These are phyloP conservation scores for Fusarium dimerum DNA, from an alignment of 2,329 filamentous ascomycete genomes.

Conservation along the genomic window DNA sequence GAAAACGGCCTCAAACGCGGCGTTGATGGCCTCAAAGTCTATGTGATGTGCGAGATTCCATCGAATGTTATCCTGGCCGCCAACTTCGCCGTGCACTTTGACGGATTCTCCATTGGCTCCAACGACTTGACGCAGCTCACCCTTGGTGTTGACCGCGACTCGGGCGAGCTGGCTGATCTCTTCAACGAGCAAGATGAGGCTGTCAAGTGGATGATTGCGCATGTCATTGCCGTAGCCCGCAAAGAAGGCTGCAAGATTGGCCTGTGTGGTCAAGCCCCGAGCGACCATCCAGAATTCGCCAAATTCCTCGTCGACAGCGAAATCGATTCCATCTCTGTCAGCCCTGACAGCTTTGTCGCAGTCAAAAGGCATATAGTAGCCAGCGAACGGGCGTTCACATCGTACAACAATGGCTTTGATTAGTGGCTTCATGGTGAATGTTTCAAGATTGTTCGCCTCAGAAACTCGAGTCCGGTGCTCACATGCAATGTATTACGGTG, in stretches of 20 bases:
- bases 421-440: no score
- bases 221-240: conserved; percentile 33
- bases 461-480: no score
- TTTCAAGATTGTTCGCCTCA: no score
- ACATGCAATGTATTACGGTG: no score
- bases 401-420: no score
- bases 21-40: conserved; percentile 37
- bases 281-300: conserved; percentile 41
- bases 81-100: conserved; percentile 38
- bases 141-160: conserved; percentile 41
- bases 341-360: conserved; percentile 40
- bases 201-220: conserved; percentile 41
- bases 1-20: conserved; percentile 39
- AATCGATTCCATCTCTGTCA: conserved; percentile 42
- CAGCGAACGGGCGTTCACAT: no score
- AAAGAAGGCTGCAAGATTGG: conserved; percentile 38
- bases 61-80: conserved; percentile 41
- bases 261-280: conserved; percentile 41
- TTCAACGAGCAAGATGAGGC: conserved; percentile 42
- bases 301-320: conserved; percentile 37
- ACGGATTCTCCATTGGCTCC: conserved; percentile 44
- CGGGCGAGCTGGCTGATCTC: conserved; percentile 35
- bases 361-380: conserved; percentile 35
- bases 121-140: conserved; percentile 43
- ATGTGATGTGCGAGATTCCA: conserved; percentile 45